phyloP scores from a whole-genome alignment of 257 asterid species.

The Lavandula angustifolia region DNA sequence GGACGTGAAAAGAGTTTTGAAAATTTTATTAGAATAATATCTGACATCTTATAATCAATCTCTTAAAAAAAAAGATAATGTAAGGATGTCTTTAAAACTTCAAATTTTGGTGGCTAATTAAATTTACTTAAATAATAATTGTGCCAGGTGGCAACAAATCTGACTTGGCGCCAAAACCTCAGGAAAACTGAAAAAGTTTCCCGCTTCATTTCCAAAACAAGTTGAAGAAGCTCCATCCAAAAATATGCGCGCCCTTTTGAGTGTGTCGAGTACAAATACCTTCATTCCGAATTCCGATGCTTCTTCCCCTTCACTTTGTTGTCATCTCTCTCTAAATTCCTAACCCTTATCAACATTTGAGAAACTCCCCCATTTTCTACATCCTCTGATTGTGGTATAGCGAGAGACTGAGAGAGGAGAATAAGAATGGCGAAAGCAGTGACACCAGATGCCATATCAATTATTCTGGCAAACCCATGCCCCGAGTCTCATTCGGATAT shows the following conservation, averaged over 20 bases:
- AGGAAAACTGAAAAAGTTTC: constrained; percentile 10
- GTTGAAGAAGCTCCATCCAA: constrained; percentile 30
- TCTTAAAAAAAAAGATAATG: too few species aligned
- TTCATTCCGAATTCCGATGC: neutral
- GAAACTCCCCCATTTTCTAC: neutral
- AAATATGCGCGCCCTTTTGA: constrained; percentile 36
- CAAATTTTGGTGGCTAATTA: neutral
- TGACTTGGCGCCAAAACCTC: constrained; percentile 28
- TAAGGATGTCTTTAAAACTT: neutral
- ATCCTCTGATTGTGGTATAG: neutral
- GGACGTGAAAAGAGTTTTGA: too few species aligned
- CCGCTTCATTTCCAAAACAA: constrained; percentile 29
- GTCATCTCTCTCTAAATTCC: neutral
- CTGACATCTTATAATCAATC: too few species aligned
- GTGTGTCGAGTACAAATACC: constrained; percentile 20
- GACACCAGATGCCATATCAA: constrained; percentile 68
- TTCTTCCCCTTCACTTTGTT: neutral
- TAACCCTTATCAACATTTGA: neutral
- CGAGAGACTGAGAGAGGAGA: neutral
- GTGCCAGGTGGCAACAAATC: too few species aligned
- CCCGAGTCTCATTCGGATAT: constrained; percentile 63
- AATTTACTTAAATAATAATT: neutral
- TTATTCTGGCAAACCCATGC: constrained; percentile 71
- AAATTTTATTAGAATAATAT: too few species aligned
- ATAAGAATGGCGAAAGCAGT: constrained; percentile 52